These are phyloP conservation scores for Drosera spatulata DNA, from an alignment of 179 eudicot species.

Conservation along the genomic window DNA sequence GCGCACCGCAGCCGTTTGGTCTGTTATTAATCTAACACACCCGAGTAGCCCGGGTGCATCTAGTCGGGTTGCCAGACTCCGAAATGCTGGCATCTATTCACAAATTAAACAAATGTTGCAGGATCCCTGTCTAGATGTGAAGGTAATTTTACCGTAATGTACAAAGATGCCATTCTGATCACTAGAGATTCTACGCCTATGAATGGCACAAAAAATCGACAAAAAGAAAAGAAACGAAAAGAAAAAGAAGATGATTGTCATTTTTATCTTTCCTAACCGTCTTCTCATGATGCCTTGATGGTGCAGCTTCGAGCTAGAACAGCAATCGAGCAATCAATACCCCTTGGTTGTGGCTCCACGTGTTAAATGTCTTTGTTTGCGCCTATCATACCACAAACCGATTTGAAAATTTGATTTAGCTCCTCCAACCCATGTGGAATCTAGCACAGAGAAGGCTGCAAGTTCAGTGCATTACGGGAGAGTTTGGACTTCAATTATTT, in stretches of 20 bases:
- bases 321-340: slow-evolving; percentile 45
- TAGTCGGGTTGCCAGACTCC: slow-evolving; percentile 41
- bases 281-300: background rate
- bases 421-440: too few species aligned
- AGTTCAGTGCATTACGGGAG: too few species aligned
- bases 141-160: slow-evolving; percentile 24
- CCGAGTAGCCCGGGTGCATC: slow-evolving; percentile 65
- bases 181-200: too few species aligned
- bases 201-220: slow-evolving; percentile 4
- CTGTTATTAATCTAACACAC: slow-evolving; percentile 67
- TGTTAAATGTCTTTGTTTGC: slow-evolving; percentile 3
- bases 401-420: too few species aligned
- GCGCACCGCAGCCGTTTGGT: slow-evolving; percentile 73
- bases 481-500: too few species aligned
- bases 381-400: too few species aligned
- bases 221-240: background rate
- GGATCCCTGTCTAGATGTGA: slow-evolving; percentile 88
- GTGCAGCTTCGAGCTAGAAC: slow-evolving; percentile 74
- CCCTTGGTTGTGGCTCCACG: slow-evolving; percentile 31
- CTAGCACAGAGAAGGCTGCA: too few species aligned
- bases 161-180: too few species aligned
- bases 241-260: background rate
- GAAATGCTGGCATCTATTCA: slow-evolving; percentile 54
- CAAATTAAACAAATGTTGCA: slow-evolving; percentile 67
- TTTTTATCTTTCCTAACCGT: background rate